Conservation (phyloP, 768 basidiomycete species). For the Hirschioporus abietinus region DNA sequence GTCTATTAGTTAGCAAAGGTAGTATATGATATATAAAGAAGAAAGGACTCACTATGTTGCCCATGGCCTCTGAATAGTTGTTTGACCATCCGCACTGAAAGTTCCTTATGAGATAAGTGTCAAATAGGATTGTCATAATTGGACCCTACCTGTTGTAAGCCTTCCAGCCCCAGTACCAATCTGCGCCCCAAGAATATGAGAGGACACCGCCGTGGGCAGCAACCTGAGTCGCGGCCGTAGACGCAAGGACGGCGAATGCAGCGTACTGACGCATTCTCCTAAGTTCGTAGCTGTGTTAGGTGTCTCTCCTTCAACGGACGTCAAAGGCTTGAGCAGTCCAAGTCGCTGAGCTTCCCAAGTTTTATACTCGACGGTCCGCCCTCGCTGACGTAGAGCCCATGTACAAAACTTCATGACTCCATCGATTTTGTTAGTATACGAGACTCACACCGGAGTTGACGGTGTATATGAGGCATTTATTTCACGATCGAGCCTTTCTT, state of each 20-base stretch:
- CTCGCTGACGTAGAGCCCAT: background rate
- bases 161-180: conserved; percentile 11
- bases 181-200: conserved; percentile 10
- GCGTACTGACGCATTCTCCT: conserved; percentile 5
- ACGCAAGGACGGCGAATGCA: conserved; percentile 2
- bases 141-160: conserved; percentile 7
- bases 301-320: too few relatives aligned
- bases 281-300: background rate
- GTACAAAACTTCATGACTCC: background rate
- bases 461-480: background rate
- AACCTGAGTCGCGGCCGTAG: conserved; percentile 6
- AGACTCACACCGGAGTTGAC: background rate
- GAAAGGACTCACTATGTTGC: conserved; percentile 11
- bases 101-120: conserved; percentile 2
- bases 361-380: background rate
- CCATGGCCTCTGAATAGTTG: conserved; percentile 12
- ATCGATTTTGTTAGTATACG: background rate
- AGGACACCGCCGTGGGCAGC: conserved; percentile 15
- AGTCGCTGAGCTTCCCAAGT: background rate
- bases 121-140: conserved; percentile 1
- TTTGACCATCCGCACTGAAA: conserved; percentile 13
- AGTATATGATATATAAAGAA: background rate
- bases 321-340: background rate
- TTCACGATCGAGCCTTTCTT: background rate
- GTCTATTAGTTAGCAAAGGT: background rate